Evolutionary conservation across 495 filamentous ascomycete genomes (phyloP).

Genomic region (Talaromyces thailandensis): DNA sequence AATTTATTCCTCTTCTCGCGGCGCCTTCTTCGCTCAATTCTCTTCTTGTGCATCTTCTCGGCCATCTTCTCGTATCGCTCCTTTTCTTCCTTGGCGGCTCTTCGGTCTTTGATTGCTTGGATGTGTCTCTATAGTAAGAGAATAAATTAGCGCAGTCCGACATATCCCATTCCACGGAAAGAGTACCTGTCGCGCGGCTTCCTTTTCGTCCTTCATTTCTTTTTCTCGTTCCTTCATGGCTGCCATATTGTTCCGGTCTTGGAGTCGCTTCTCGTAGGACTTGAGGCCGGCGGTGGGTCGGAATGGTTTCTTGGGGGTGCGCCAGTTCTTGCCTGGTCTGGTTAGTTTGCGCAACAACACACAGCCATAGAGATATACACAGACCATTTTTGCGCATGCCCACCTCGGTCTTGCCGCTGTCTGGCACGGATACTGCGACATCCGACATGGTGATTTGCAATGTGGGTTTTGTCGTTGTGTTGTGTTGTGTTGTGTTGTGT

Average conservation of each 20-base stretch:
- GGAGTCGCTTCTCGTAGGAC: slow-evolving; percentile 66
- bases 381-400: slow-evolving; percentile 42
- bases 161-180: neutral
- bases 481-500: neutral
- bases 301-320: slow-evolving; percentile 72
- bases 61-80: slow-evolving; percentile 90
- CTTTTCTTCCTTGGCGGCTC: slow-evolving; percentile 84
- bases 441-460: slow-evolving; percentile 7
- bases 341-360: neutral
- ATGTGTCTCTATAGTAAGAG: slow-evolving; percentile 52
- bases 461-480: too few relatives aligned
- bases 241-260: slow-evolving; percentile 51
- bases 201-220: slow-evolving; percentile 94
- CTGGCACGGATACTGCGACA: slow-evolving; percentile 7
- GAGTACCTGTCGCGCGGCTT: slow-evolving; percentile 71
- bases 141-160: neutral
- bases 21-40: slow-evolving; percentile 84
- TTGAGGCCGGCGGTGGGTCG: slow-evolving; percentile 68
- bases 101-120: slow-evolving; percentile 69
- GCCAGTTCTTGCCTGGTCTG: slow-evolving; percentile 84
- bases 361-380: neutral
- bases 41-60: slow-evolving; percentile 93
- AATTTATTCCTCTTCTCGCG: slow-evolving; percentile 97
- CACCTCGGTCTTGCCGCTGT: slow-evolving; percentile 8
- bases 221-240: slow-evolving; percentile 81